These are phyloP conservation scores for Dimocarpus longan DNA, from an alignment of 345 rosid genomes.

Conservation along the genomic window DNA sequence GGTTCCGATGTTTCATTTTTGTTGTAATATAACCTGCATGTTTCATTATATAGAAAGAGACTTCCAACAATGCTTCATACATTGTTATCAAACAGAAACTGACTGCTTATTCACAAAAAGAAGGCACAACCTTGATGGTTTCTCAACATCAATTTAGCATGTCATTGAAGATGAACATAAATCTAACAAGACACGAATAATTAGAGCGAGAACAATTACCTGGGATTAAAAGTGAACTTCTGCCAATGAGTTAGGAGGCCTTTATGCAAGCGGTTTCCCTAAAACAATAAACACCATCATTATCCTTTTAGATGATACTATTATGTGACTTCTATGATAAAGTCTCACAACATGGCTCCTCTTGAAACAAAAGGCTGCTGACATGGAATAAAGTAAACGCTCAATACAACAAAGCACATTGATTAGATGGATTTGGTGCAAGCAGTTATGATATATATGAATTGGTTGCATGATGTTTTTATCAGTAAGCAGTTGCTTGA, in stretches of 20 bases:
- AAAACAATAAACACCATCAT: conserved; percentile 22
- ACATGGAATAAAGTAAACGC: neutral
- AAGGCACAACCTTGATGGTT: neutral
- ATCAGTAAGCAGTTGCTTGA: neutral
- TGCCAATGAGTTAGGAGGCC: conserved; percentile 94
- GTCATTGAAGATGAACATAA: neutral
- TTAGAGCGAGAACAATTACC: conserved; percentile 46
- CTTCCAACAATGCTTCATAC: neutral
- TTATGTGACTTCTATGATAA: neutral
- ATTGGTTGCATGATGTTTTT: conserved; percentile 5
- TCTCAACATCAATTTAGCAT: neutral
- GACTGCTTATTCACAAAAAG: conserved; percentile 6
- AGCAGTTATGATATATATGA: neutral
- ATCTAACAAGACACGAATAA: neutral
- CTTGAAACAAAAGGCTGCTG: neutral
- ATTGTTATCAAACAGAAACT: neutral
- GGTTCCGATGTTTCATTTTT: neutral
- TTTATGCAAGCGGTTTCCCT: conserved; percentile 88
- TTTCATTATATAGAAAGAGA: neutral
- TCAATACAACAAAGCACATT: neutral
- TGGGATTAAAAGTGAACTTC: conserved; percentile 95
- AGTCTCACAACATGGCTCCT: neutral
- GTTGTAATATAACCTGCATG: neutral
- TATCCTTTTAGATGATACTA: neutral
- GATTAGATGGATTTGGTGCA: neutral